A percentile compares a stretch with the other conserved stretches of the same genome.
Conservation (phyloP, 257 asterid genomes). For the Solanum chilense region DNA sequence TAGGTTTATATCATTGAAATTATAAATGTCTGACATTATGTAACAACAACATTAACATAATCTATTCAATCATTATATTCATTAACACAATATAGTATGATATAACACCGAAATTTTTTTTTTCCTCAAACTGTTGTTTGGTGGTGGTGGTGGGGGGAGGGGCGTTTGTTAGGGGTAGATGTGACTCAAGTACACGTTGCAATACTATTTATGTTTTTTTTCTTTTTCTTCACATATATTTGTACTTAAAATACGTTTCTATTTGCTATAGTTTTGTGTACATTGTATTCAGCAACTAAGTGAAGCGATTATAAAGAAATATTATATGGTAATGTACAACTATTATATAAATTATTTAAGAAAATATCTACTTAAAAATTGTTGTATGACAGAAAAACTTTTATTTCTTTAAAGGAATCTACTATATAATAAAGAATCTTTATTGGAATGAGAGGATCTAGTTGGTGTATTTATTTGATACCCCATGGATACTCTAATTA, state of each 20-base stretch:
- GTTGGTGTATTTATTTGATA: not conserved
- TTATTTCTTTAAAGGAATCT: not conserved
- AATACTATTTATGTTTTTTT: not conserved
- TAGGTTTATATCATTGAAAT: fast-evolving
- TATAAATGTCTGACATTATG: not conserved
- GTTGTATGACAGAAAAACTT: not conserved
- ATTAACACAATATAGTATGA: too few relatives aligned
- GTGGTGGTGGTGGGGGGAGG: fast-evolving
- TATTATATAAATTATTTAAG: not conserved
- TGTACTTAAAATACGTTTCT: not conserved
- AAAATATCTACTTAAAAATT: not conserved
- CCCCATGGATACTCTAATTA: not conserved
- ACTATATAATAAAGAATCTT: not conserved
- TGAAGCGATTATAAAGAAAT: not conserved
- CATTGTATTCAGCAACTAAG: not conserved
- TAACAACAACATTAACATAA: too few relatives aligned
- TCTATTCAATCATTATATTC: too few relatives aligned
- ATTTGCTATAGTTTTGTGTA: not conserved
- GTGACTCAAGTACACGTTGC: not conserved
- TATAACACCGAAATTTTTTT: not conserved
- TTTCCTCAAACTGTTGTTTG: not conserved
- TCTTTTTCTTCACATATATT: not conserved
- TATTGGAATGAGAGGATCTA: not conserved
- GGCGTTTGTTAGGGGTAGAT: not conserved
- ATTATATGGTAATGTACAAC: not conserved